Evolutionary conservation across 2,329 filamentous ascomycete genomes (phyloP).

Genomic region (Hymenoscyphus albidus): DNA sequence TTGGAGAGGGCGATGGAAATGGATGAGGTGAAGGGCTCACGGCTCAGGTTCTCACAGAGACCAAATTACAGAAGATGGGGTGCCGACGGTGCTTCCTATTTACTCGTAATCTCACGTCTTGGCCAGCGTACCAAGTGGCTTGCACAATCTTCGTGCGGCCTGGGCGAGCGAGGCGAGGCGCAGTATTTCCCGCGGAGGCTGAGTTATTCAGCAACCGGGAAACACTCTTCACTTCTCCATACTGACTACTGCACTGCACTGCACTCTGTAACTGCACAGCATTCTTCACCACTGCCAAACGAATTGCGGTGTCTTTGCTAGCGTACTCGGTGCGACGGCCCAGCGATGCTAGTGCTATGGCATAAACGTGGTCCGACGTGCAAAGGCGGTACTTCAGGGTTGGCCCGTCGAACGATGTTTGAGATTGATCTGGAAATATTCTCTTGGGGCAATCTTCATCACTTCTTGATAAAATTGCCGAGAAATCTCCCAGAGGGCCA

Average conservation of each 20-base stretch:
- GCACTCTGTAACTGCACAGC: not conserved
- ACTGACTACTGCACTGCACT: not conserved
- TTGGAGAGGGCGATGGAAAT: too few species aligned
- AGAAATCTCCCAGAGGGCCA: not conserved
- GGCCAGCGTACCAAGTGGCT: not conserved
- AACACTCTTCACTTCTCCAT: not conserved
- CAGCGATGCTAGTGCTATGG: not conserved
- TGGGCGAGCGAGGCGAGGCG: slow-evolving; percentile 1
- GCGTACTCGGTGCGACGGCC: not conserved
- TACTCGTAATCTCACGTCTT: too few species aligned
- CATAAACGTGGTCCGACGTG: slow-evolving; percentile 7
- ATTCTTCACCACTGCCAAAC: too few species aligned
- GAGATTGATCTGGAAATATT: not conserved
- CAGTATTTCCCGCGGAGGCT: slow-evolving; percentile 4
- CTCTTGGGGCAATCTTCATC: not conserved
- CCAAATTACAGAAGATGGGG: too few species aligned
- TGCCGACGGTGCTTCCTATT: too few species aligned
- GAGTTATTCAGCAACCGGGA: slow-evolving; percentile 1
- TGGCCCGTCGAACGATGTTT: not conserved
- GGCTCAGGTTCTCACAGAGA: too few species aligned
- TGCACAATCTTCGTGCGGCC: not conserved
- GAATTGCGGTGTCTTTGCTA: not conserved
- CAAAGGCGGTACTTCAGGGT: not conserved
- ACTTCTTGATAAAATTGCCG: not conserved
- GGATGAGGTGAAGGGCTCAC: too few species aligned